Evolutionary conservation across 352 stramenopile species (phyloP), one percentile per base, ranked within the genome.

Genomic region (Paralagenidium karlingii): DNA sequence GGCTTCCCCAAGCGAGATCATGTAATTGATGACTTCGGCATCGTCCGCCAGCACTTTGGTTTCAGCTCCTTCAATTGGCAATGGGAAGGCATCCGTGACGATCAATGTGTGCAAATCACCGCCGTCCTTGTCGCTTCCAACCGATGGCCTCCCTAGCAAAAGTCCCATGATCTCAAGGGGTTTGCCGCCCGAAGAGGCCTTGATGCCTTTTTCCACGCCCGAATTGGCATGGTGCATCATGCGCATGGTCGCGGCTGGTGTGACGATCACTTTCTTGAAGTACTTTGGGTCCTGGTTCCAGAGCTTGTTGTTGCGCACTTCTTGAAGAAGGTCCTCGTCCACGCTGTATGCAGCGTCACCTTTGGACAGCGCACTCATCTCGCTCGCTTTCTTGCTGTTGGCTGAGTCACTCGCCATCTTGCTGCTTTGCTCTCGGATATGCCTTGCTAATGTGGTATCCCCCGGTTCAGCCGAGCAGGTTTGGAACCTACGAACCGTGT

Each of bases 111-210:
- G 70, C 12, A 82, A 68, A 24, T 94, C 83, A 13, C 83, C 66
- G 3, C 86, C 78, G 67, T 98, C 91, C 43, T 62, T 60, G 24
- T 81, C 68, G 6, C 66, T 86, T 13, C 76, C 76, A 22, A 76
- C 89, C 2, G 76, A 73, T 5, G 95, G 94, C 1, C 94, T 75
- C 0, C 95, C 95, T 15, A 98, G 63, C 47, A 99, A 81, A n/a
- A 99, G 66, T 9, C 95, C 95, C 96, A 99, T 99, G 44, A 99
- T 95, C 68, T 99, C 96, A 13, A 98, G 91, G 26, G 92, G 92
- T 57, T 97, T 98, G 18, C 94, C 95, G 19, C 87, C 89, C n/a
- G n/a, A n/a, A n/a, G n/a, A n/a, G 22, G 55, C 55, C 55, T 93
- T 93, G 47, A 98, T 97, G 21, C 96, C 96, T 55, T 98, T 99